Evolutionary conservation across 805 yeast species (phyloP).

Genomic region (Saccharomycopsis schoenii): DNA sequence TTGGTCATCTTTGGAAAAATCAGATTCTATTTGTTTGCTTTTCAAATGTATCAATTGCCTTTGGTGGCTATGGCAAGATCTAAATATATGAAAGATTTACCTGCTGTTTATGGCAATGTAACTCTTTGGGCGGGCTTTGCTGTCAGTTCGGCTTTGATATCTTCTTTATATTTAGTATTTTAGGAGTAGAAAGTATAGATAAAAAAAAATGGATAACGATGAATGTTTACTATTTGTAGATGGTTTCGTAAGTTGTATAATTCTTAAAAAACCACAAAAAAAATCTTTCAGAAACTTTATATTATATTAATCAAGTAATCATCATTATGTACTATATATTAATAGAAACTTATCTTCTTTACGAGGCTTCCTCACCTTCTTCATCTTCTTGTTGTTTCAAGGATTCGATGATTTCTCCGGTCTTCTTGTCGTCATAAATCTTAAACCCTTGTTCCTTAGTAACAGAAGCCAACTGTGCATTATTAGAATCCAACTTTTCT

Average conservation of each 20-base stretch:
- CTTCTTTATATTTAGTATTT: slow-evolving; percentile 73
- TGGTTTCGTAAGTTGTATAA: no score
- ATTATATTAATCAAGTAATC: not conserved
- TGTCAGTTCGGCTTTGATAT: slow-evolving; percentile 80
- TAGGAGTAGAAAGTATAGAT: slow-evolving; percentile 22
- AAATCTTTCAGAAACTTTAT: not conserved
- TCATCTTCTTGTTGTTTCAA: slow-evolving; percentile 63
- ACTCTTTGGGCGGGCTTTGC: slow-evolving; percentile 90
- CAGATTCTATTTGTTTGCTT: slow-evolving; percentile 66
- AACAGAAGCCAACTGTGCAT: slow-evolving; percentile 91
- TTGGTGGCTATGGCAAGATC: slow-evolving; percentile 56
- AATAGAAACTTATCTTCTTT: not conserved
- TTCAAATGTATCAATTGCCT: slow-evolving; percentile 88
- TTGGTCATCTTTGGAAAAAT: slow-evolving; percentile 69
- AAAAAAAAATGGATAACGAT: not conserved
- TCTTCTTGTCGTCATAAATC: slow-evolving; percentile 73
- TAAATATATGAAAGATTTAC: slow-evolving; percentile 43
- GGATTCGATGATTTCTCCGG: slow-evolving; percentile 68
- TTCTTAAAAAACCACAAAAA: not conserved
- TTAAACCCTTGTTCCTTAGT: slow-evolving; percentile 80
- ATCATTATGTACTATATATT: not conserved
- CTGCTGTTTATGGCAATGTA: slow-evolving; percentile 44
- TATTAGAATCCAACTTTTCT: slow-evolving; percentile 89
- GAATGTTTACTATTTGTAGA: no score
- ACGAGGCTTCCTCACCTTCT: slow-evolving; percentile 21